Base-by-base conservation (phyloP, 306 rosid genomes). In the Quercus variabilis region DNA sequence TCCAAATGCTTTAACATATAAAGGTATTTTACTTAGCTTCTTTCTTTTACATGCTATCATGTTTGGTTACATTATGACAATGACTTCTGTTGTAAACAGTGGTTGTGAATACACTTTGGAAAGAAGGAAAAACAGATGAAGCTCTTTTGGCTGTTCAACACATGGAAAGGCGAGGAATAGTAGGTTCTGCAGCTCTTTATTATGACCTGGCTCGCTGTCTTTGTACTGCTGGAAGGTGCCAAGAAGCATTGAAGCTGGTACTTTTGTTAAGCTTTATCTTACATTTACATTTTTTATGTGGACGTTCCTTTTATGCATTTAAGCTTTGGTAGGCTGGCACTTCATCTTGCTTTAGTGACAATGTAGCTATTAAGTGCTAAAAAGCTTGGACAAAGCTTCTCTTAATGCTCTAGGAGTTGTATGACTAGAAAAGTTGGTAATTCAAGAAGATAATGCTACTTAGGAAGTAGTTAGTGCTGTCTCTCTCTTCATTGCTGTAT, bases 141-240 rank as follows among this genome's bases (percentile, higher is more conserved):
- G 98, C 97, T 69, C 60, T 84, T 54, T 77, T 62, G 78, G 84
- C 93, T 57, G 90, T 95, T 67, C 85, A 82, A 69, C 85, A 89
- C 71, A 95, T 95, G 99, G 99, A 92, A 93, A 83, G 78, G 74
- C 95, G 91, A 63, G 99, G 98, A 76, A 82, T 95, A 81, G 97
- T 92, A 59, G 99, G 99, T 54, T 91, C 97, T 84, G 99, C 99
- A 71, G 88, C 94, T 83, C 90, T 95, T 80, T 92, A 95, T 87
- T 92, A 95, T 85, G 99, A 92, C 81, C 92, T 92, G 71, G 95
- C 98, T 82, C 92, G 99, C 62, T 92, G 97, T 83, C 98, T 95
- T 71, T 92, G 99, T 82, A 87, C 91, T 62, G 92, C 92, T 74
- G 99, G 97, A 85, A 90, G 98, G 89, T 88, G 94, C 83, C 78